Percentiles rank a stretch among this genome's conserved stretches.
Evolutionary conservation across 2,329 filamentous ascomycete genomes (phyloP).

Genomic region (Fusarium mangiferae): DNA sequence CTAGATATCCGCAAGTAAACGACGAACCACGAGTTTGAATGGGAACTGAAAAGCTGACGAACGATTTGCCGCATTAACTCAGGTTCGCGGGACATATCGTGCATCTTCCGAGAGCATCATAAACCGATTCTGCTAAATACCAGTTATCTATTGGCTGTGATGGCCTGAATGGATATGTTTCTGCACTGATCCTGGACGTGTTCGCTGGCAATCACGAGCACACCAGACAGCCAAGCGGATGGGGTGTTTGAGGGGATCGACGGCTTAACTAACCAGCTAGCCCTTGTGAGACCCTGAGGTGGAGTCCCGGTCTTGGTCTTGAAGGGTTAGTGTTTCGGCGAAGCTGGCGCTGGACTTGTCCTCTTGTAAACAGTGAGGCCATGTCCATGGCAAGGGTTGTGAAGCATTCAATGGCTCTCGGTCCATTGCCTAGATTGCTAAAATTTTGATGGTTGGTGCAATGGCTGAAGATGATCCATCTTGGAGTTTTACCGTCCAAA

Average conservation of each 20-base stretch:
- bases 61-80: slow-evolving; percentile 36
- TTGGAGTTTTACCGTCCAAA: slow-evolving; percentile 33
- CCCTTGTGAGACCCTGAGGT: slow-evolving; percentile 29
- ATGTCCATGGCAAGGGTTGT: slow-evolving; percentile 23
- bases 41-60: slow-evolving; percentile 25
- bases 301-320: slow-evolving; percentile 1
- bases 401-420: slow-evolving; percentile 19
- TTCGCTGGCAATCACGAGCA: slow-evolving; percentile 47
- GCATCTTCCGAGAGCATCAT: slow-evolving; percentile 37
- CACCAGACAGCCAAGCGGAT: slow-evolving; percentile 37
- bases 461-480: slow-evolving; percentile 33
- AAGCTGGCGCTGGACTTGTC: slow-evolving; percentile 7
- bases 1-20: slow-evolving; percentile 3
- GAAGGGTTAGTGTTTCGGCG: slow-evolving; percentile 25
- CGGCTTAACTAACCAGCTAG: slow-evolving; percentile 28
- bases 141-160: slow-evolving; percentile 32
- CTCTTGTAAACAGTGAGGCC: slow-evolving; percentile 29
- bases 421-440: slow-evolving; percentile 2
- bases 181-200: slow-evolving; percentile 39
- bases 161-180: slow-evolving; percentile 23
- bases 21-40: slow-evolving; percentile 17
- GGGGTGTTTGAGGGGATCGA: slow-evolving; percentile 37
- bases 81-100: slow-evolving; percentile 36
- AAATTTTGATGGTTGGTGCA: slow-evolving; percentile 21
- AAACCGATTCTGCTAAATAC: slow-evolving; percentile 23